A percentile compares a stretch with the other conserved stretches of the same genome.
Evolutionary conservation across 139 green algal species (phyloP).

Genomic region (Auxenochlorella pyrenoidosa): DNA sequence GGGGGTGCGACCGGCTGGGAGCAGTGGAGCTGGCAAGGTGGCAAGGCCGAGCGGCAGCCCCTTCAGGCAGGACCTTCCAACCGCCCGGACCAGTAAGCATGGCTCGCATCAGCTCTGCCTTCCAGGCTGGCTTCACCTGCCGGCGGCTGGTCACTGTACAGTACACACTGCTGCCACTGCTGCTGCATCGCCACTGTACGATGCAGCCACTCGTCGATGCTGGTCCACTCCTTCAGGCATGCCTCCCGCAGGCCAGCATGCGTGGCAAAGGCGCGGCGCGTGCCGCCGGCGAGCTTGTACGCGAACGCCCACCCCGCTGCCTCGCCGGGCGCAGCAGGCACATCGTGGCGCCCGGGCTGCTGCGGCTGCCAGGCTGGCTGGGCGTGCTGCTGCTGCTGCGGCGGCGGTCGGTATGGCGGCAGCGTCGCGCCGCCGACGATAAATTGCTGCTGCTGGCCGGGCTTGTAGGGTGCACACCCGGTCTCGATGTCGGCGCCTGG

Average conservation of each 20-base stretch:
- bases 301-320: background rate
- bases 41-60: no score
- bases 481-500: background rate
- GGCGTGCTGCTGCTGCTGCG: background rate
- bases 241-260: background rate
- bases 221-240: background rate
- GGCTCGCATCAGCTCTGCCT: no score
- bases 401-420: background rate
- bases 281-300: background rate
- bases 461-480: background rate
- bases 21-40: no score
- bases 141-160: conserved; percentile 1
- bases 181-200: background rate
- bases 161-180: background rate
- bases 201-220: background rate
- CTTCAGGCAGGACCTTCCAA: no score
- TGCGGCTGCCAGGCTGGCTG: background rate
- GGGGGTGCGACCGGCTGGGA: no score
- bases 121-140: no score
- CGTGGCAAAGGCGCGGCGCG: background rate
- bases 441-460: conserved; percentile 11
- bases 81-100: no score
- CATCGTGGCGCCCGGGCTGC: background rate
- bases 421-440: background rate
- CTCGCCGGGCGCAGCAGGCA: background rate